These are phyloP conservation scores for Polychaeton citri DNA, from an alignment of 2,329 filamentous ascomycete genomes.

Conservation along the genomic window DNA sequence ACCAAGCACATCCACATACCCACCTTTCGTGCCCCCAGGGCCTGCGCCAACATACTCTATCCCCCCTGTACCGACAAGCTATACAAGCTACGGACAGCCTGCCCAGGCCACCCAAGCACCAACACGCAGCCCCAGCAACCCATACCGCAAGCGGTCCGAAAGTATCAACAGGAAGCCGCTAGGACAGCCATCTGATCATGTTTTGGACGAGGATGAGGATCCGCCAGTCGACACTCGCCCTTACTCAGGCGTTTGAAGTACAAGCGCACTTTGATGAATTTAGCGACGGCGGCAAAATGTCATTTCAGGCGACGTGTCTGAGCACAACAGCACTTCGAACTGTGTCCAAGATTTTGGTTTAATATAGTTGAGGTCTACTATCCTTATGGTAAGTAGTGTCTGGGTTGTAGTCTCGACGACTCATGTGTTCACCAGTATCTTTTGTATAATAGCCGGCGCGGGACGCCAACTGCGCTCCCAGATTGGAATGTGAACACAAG, in stretches of 20 bases:
- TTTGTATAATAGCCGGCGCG: not conserved
- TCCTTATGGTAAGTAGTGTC: too few relatives aligned
- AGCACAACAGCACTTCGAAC: too few relatives aligned
- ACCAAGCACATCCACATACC: not conserved
- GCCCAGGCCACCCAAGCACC: not conserved
- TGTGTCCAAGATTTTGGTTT: too few relatives aligned
- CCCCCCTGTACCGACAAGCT: not conserved
- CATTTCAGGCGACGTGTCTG: too few relatives aligned
- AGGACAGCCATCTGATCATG: constrained; percentile 1
- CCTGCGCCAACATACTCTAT: not conserved
- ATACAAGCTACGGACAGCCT: not conserved
- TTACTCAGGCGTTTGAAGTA: constrained; percentile 8
- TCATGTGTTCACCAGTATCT: too few relatives aligned
- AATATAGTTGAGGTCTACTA: too few relatives aligned
- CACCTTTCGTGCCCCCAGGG: not conserved
- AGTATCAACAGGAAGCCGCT: constrained; percentile 5
- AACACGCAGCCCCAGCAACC: not conserved
- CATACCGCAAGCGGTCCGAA: constrained; percentile 2
- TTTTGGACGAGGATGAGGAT: constrained; percentile 1
- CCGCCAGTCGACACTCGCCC: constrained; percentile 3
- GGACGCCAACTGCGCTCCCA: not conserved
- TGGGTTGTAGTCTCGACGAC: too few relatives aligned
- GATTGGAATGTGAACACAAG: not conserved
- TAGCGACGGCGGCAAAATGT: too few relatives aligned
- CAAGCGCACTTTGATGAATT: too few relatives aligned